phyloP scores from a whole-genome alignment of 2,329 filamentous ascomycete species.

The Teratosphaeria destructans region DNA sequence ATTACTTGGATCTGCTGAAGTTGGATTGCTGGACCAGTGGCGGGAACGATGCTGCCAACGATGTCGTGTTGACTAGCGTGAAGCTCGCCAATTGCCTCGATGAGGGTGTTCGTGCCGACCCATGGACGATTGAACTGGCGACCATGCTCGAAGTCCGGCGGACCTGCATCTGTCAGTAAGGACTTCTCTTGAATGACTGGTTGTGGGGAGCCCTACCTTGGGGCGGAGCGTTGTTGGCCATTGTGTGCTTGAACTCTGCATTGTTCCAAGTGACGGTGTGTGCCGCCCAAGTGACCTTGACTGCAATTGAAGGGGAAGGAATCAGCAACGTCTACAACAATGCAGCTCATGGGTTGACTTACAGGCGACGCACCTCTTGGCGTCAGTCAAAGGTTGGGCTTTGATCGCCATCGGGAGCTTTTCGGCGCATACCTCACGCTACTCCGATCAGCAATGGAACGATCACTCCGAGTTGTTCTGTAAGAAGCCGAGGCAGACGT shows the following conservation, averaged over 20 bases:
- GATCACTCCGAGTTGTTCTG: too few relatives aligned
- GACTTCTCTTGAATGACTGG: too few relatives aligned
- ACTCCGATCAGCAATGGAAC: too few relatives aligned
- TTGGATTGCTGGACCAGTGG: too few relatives aligned
- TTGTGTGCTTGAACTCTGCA: background rate
- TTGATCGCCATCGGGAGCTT: background rate
- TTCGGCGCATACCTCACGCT: background rate
- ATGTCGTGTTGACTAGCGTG: too few relatives aligned
- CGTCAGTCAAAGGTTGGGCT: background rate
- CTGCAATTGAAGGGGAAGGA: background rate
- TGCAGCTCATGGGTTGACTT: too few relatives aligned
- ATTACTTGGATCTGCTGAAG: too few relatives aligned
- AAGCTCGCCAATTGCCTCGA: background rate
- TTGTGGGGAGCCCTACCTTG: too few relatives aligned
- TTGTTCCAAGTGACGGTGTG: background rate
- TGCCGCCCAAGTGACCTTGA: too few relatives aligned
- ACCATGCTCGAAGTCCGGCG: background rate
- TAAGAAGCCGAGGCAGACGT: too few relatives aligned
- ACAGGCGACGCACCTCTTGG: background rate
- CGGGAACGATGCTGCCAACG: too few relatives aligned
- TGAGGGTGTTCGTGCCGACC: background rate
- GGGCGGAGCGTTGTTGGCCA: background rate
- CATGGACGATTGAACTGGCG: background rate
- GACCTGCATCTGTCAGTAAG: background rate
- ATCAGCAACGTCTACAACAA: too few relatives aligned